phyloP scores from a whole-genome alignment of 345 rosid species.

The Gossypium australe region DNA sequence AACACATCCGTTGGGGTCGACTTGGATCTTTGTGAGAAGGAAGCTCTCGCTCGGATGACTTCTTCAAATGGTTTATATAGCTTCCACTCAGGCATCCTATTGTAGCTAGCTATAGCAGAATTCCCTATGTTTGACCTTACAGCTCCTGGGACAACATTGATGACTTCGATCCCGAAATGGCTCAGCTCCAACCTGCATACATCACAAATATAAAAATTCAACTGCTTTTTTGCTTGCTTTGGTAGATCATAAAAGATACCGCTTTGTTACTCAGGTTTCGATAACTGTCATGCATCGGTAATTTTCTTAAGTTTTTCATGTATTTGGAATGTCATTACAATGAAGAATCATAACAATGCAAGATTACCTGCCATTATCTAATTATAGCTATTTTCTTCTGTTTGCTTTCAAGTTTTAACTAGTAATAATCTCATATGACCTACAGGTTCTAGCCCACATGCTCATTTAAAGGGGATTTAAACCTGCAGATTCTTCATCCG shows the following conservation, averaged over 20 bases:
- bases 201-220: background rate
- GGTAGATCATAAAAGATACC: background rate
- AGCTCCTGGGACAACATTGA: slow-evolving; percentile 77
- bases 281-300: too few species aligned
- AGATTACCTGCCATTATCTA: background rate
- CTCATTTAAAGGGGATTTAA: background rate
- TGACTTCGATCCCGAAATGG: slow-evolving; percentile 70
- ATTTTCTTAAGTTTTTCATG: too few species aligned
- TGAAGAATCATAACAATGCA: background rate
- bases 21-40: slow-evolving; percentile 44
- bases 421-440: background rate
- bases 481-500: background rate
- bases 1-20: slow-evolving; percentile 70
- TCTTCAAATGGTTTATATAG: slow-evolving; percentile 64
- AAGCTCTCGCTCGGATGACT: slow-evolving; percentile 50
- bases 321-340: background rate
- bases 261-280: background rate
- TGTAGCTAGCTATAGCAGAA: slow-evolving; percentile 48
- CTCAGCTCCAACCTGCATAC: slow-evolving; percentile 67
- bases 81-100: slow-evolving; percentile 71
- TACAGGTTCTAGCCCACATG: background rate
- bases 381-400: background rate
- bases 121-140: slow-evolving; percentile 72
- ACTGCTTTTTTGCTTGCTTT: background rate
- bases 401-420: background rate